Evolutionary conservation across 176 grass and related monocot genomes (phyloP).

Genomic region (Pontederia paniculata): DNA sequence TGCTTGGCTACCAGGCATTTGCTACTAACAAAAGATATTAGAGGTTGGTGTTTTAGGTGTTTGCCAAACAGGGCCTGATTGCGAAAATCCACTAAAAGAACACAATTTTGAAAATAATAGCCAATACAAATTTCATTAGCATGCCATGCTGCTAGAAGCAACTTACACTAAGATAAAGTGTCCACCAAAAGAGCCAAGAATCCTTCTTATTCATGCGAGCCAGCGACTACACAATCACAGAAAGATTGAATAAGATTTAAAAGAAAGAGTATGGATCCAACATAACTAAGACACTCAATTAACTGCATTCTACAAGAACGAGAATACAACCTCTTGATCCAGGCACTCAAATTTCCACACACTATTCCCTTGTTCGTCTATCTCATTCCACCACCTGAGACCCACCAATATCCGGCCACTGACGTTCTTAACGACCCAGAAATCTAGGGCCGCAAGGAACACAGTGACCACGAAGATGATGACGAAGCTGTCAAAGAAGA

Average conservation of each 20-base stretch:
- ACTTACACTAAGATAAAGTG: conserved; percentile 88
- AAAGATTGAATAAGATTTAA: background rate
- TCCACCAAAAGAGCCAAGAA: conserved; percentile 98
- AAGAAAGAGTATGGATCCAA: background rate
- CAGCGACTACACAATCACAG: conserved; percentile 48
- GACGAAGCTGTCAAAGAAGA: conserved; percentile 90
- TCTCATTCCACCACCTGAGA: conserved; percentile 99
- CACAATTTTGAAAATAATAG: background rate
- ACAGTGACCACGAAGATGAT: conserved; percentile 98
- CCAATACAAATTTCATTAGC: background rate
- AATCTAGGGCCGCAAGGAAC: conserved; percentile 87
- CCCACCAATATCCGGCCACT: conserved; percentile 88
- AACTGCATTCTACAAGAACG: background rate
- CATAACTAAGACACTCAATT: background rate
- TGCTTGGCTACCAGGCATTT: too few relatives aligned
- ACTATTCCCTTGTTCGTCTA: conserved; percentile 75
- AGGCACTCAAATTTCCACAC: conserved; percentile 95
- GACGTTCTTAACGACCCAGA: conserved; percentile 99
- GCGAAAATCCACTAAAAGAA: too few relatives aligned
- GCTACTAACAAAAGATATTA: too few relatives aligned
- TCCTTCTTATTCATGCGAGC: conserved; percentile 98
- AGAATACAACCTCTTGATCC: conserved; percentile 63
- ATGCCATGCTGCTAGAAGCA: background rate
- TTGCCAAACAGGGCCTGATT: too few relatives aligned
- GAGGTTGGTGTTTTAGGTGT: too few relatives aligned